Evolutionary conservation across 495 filamentous ascomycete species (phyloP), one percentile per base, ranked within the genome.

Genomic region (Neurospora sp.): DNA sequence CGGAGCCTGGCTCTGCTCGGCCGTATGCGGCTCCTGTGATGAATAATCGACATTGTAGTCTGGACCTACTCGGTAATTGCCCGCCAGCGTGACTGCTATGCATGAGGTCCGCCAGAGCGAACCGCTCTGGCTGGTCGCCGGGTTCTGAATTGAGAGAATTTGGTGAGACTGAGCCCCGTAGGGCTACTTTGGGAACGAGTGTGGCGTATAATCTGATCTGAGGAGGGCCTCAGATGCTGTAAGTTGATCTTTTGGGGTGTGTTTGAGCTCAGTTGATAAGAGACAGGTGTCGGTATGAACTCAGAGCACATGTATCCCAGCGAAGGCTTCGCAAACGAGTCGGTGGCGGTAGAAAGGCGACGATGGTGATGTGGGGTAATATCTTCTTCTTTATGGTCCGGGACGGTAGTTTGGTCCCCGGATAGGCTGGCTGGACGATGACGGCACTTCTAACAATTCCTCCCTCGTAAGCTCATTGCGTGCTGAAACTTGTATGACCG

Each of bases 31-130:
- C 75, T 87, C 87, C 83, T 86, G 89, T 77, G 86, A 81, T 81
- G 83, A 85, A 83, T 90, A 90, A 78, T 89, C 85, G 86, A 91
- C 87, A 87, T 87, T 82, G 82, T 88, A 89, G 79, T 87, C 87
- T 78, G 84, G 82, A 79, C 81, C 83, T 81, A 86, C 83, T 84
- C 86, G 87, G 83, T 88, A 88, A 78, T 89, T 87, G 83, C 85
- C 83, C 86, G 88, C 88, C 89, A 90, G 87, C 80, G 85, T 89
- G 87, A 84, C 89, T 84, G 85, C 85, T 82, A 88, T 83, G 84
- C 89, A 91, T 91, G 88, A 86, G 87, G 88, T 86, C 89, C 88
- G 88, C 89, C 89, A 90, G 88, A 91, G 88, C 88, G 86, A 84
- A 82, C 85, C 87, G 88, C 88, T 88, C 87, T 88, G 87, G 88